These are phyloP conservation scores for Peronospora belbahrii DNA, from an alignment of 352 stramenopile genomes.

Conservation along the genomic window DNA sequence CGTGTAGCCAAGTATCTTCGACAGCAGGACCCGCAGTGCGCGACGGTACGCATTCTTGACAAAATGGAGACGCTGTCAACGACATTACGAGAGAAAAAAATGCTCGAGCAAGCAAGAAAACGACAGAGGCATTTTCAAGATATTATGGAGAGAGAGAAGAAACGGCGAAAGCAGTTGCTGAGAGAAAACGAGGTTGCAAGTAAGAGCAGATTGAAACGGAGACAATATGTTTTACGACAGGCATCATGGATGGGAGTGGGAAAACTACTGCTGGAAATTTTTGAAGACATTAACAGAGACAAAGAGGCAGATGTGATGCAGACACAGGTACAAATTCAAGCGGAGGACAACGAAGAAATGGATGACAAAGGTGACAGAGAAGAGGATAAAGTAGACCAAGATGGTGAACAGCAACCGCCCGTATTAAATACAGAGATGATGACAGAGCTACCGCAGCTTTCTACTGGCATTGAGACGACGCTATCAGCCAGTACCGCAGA, in stretches of 20 bases:
- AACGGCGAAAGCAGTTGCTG: conserved; percentile 26
- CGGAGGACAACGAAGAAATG: conserved; percentile 12
- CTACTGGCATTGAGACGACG: conserved; percentile 6
- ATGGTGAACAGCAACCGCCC: background rate
- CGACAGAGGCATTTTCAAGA: conserved; percentile 22
- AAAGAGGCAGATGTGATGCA: conserved; percentile 10
- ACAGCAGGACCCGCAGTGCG: conserved; percentile 36
- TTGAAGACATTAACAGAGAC: conserved; percentile 46
- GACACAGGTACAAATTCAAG: conserved; percentile 22
- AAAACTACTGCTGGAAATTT: conserved; percentile 53
- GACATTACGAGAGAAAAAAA: conserved; percentile 1
- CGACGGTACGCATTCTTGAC: conserved; percentile 28
- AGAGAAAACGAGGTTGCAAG: conserved; percentile 7
- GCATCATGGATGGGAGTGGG: conserved; percentile 46
- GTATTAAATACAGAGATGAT: background rate
- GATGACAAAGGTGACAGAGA: background rate
- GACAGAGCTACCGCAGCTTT: background rate
- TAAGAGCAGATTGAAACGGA: background rate
- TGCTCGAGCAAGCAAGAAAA: conserved; percentile 11
- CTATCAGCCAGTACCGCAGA: conserved; percentile 19
- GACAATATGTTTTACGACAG: conserved; percentile 37
- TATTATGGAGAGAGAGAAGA: conserved; percentile 11
- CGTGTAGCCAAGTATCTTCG: conserved; percentile 40
- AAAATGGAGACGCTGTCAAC: background rate
- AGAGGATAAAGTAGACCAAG: background rate